Evolutionary conservation across 2,329 filamentous ascomycete genomes (phyloP).

Genomic region (Fusarium secorum): DNA sequence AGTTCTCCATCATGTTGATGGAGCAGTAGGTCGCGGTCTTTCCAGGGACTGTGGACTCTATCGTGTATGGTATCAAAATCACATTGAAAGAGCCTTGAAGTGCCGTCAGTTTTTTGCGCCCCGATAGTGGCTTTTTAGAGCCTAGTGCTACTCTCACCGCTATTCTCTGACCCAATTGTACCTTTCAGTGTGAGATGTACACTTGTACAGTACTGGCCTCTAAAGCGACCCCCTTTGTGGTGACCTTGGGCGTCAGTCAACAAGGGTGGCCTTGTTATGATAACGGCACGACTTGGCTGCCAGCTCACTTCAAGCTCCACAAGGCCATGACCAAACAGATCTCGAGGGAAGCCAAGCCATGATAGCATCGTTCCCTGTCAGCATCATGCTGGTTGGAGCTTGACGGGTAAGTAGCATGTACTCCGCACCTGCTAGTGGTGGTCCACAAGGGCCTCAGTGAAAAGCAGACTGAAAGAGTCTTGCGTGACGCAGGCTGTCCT

Average conservation of each 20-base stretch:
- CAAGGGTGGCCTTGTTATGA: conserved; percentile 36
- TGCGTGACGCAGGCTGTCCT: conserved; percentile 35
- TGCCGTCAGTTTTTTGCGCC: conserved; percentile 22
- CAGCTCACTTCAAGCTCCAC: conserved; percentile 40
- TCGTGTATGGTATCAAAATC: conserved; percentile 6
- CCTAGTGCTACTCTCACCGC: conserved; percentile 42
- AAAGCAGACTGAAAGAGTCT: conserved; percentile 22
- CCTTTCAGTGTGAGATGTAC: conserved; percentile 36
- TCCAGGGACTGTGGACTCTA: neutral
- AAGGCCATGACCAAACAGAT: conserved; percentile 39
- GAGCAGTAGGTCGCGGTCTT: neutral
- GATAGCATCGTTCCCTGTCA: conserved; percentile 40
- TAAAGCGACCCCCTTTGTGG: conserved; percentile 39
- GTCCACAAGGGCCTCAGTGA: conserved; percentile 34
- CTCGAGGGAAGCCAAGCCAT: conserved; percentile 34
- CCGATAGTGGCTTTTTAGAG: conserved; percentile 37
- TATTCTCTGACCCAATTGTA: conserved; percentile 36
- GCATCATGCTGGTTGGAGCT: conserved; percentile 29
- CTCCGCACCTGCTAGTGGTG: conserved; percentile 38
- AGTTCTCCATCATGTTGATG: conserved; percentile 23
- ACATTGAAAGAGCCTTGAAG: conserved; percentile 14
- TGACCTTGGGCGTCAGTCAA: conserved; percentile 13
- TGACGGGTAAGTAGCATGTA: conserved; percentile 37
- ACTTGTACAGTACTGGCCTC: conserved; percentile 18
- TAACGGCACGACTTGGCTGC: conserved; percentile 41